Evolutionary conservation across 352 stramenopile species (phyloP), one percentile per base, ranked within the genome.

Genomic region (Phytophthora citricola): DNA sequence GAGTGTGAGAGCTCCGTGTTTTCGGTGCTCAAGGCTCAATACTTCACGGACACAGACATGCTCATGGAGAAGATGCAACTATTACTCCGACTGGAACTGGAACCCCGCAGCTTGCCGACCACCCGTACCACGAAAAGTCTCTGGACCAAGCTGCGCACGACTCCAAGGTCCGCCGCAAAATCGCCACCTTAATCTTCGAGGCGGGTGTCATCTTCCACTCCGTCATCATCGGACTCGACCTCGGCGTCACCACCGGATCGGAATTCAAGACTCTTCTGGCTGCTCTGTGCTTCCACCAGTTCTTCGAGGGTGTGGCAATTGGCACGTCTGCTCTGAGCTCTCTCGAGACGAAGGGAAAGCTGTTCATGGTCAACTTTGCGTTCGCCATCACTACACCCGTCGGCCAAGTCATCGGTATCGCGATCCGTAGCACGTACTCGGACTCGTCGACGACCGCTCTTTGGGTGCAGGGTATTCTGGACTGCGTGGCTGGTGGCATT

Each of bases 201-300:
- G 31, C 78, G 34, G 71, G 79, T 5, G 76, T 91, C 22, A 58
- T 87, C 50, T 85, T 90, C 54, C 83, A 92, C 67, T 91, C 78
- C 11, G 68, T 93, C 39, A 83, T 93, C 39, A 80, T 93, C 11
- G 85, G 83, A 22, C 48, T 92, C 12, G 73, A 88, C 53, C 62
- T 93, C 9, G 81, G 79, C 10, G 78, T 92, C 24, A 78, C 81
- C 10, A 56, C 58, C 0, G 73, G 74, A 14, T 61, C 68, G 3
- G 69, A 82, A 17, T 91, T 90, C 72, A 78, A 78, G 63, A 83
- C 79, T 31, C 73, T 91, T 32, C 70, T 93, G 7, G 79, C 67
- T 2, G 85, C 81, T 15, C 69, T 93, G 36, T 81, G 78, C 60
- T 89, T 93, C 70, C 81, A 92, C 59, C 85, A 92, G 64, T 91